A percentile compares a stretch with the other conserved stretches of the same genome.
These are phyloP conservation scores for Solidago caesia DNA, from an alignment of 129 eudicot species.

Conservation along the genomic window DNA sequence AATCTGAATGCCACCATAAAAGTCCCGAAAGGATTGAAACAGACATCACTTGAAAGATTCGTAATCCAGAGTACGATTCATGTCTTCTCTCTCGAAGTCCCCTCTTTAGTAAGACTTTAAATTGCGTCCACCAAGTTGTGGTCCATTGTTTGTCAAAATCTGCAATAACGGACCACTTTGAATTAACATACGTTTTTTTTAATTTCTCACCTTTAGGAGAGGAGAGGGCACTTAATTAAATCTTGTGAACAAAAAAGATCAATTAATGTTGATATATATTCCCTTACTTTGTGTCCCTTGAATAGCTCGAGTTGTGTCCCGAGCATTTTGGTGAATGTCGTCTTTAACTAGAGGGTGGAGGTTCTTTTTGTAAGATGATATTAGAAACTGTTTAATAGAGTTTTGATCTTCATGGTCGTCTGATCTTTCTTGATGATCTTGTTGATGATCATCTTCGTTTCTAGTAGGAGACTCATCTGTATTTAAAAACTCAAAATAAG, in stretches of 20 bases:
- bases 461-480: conserved; percentile 54
- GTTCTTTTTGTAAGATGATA: conserved; percentile 51
- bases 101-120: conserved; percentile 57
- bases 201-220: background rate
- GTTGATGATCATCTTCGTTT: conserved; percentile 39
- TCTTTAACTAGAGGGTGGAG: conserved; percentile 52
- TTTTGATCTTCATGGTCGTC: conserved; percentile 43
- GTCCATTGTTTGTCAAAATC: conserved; percentile 59
- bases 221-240: background rate
- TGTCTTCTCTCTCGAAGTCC: conserved; percentile 68
- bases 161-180: conserved; percentile 23
- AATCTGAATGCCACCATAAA: conserved; percentile 78
- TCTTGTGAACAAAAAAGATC: background rate
- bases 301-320: conserved; percentile 9
- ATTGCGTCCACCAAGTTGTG: conserved; percentile 76
- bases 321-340: conserved; percentile 29
- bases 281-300: conserved; percentile 43
- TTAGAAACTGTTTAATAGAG: conserved; percentile 45
- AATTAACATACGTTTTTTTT: background rate
- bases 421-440: conserved; percentile 22
- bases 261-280: background rate
- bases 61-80: conserved; percentile 58
- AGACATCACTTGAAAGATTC: conserved; percentile 72
- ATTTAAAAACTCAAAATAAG: background rate
- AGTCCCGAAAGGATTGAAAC: conserved; percentile 71